A percentile compares a stretch with the other conserved stretches of the same genome.
Conservation (phyloP, 2,329 filamentous ascomycete genomes). For the Xylariomycetidae sp. region DNA sequence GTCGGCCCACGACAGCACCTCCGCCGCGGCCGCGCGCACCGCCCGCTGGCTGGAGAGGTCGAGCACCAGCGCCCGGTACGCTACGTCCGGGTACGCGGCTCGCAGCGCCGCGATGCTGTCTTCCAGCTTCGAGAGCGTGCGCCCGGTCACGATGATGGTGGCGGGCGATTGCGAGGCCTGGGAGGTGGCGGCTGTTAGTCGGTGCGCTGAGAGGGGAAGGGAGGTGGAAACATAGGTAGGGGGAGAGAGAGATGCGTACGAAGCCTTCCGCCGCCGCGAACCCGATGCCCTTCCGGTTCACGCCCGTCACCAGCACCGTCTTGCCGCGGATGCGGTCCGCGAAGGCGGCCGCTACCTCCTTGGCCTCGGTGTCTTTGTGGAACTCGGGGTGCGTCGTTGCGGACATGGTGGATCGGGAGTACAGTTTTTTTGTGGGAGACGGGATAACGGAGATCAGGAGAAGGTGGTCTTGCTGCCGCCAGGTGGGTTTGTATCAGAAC, state of each 20-base stretch:
- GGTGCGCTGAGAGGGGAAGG: neutral
- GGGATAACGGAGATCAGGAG: neutral
- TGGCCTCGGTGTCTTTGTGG: conserved; percentile 28
- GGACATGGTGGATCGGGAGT: conserved; percentile 15
- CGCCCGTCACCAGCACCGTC: conserved; percentile 30
- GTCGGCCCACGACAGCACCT: conserved; percentile 27
- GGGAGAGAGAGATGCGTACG: conserved; percentile 18
- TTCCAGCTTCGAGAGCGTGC: conserved; percentile 26
- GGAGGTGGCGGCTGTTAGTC: neutral
- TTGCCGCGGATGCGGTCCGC: conserved; percentile 28
- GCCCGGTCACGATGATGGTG: conserved; percentile 30
- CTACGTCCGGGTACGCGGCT: conserved; percentile 21
- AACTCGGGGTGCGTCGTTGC: conserved; percentile 30
- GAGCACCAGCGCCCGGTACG: conserved; percentile 27
- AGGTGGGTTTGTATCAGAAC: too few species aligned
- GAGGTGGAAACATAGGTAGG: conserved; percentile 1
- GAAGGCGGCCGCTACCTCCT: conserved; percentile 33
- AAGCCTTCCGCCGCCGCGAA: conserved; percentile 29
- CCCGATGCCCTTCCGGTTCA: conserved; percentile 29
- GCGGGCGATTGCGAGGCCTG: conserved; percentile 26
- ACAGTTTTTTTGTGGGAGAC: neutral
- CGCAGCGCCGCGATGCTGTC: conserved; percentile 23
- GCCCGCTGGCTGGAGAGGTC: conserved; percentile 32
- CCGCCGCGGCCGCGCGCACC: conserved; percentile 30
- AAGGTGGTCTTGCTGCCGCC: neutral